Evolutionary conservation across 345 rosid genomes (phyloP).

Genomic region (Populus alba): DNA sequence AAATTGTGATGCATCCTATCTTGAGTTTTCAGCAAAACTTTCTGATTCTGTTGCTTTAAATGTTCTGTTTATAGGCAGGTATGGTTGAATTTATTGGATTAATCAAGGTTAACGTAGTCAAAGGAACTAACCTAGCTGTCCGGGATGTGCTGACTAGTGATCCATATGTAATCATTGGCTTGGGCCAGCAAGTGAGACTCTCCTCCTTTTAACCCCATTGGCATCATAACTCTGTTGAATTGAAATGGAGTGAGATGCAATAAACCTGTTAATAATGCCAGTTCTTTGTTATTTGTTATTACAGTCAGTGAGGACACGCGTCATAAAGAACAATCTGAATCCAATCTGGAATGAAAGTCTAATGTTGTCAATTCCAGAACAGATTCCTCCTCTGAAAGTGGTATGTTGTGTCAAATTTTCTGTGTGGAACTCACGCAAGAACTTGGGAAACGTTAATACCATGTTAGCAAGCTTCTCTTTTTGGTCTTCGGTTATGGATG

Average conservation of each 20-base stretch:
- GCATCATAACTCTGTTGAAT: background rate
- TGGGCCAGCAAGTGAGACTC: constrained; percentile 83
- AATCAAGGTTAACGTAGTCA: constrained; percentile 90
- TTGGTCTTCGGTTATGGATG: constrained; percentile 7
- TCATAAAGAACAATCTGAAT: constrained; percentile 89
- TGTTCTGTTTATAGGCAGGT: constrained; percentile 62
- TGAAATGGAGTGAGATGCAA: constrained; percentile 3
- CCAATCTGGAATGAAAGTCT: constrained; percentile 98
- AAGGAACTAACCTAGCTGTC: constrained; percentile 88
- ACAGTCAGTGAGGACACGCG: constrained; percentile 87
- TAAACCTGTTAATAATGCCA: background rate
- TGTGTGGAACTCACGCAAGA: background rate
- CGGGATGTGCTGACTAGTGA: constrained; percentile 89
- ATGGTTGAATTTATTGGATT: constrained; percentile 97
- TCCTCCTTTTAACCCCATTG: background rate
- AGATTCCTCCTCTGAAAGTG: constrained; percentile 84
- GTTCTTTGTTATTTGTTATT: constrained; percentile 13
- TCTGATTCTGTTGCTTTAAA: constrained; percentile 14
- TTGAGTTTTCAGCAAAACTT: background rate
- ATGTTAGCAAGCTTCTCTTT: background rate
- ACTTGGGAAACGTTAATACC: background rate
- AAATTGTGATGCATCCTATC: background rate
- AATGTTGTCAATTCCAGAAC: constrained; percentile 91
- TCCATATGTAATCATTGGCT: constrained; percentile 81
- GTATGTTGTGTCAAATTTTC: constrained; percentile 36